Evolutionary conservation across 768 basidiomycete genomes (phyloP).

Genomic region (Mycena pura): DNA sequence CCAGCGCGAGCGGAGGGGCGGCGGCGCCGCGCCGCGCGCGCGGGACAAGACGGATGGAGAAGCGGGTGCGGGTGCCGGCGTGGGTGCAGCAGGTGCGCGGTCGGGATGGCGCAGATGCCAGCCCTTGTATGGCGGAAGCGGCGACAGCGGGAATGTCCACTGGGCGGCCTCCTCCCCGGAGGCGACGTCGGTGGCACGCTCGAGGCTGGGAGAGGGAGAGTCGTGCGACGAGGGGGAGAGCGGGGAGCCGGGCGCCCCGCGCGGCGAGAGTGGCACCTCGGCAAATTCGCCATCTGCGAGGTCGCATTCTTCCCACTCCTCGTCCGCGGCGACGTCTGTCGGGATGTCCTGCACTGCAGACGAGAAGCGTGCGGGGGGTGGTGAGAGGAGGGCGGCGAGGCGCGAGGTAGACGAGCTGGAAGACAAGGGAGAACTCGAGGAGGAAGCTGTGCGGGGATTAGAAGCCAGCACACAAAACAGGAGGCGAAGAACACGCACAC

Average conservation of each 20-base stretch:
- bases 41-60: no score
- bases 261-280: slow-evolving; percentile 18
- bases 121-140: neutral
- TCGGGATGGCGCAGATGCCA: slow-evolving; percentile 2
- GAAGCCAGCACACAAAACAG: no score
- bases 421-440: slow-evolving; percentile 9
- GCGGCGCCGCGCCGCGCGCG: slow-evolving; percentile 4
- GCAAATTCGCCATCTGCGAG: neutral
- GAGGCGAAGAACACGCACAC: neutral
- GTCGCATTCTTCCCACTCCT: slow-evolving; percentile 6
- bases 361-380: neutral
- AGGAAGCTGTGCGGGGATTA: no score
- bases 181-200: neutral
- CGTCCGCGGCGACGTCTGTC: slow-evolving; percentile 3
- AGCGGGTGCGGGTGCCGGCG: neutral
- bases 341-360: slow-evolving; percentile 6
- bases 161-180: neutral
- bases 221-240: neutral
- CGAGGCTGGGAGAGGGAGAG: neutral
- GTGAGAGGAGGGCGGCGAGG: slow-evolving; percentile 21
- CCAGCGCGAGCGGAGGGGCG: slow-evolving; percentile 51
- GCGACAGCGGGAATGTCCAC: neutral
- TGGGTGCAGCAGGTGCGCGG: neutral
- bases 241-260: neutral
- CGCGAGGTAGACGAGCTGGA: neutral